These are phyloP conservation scores for Podaxis mareebaensis DNA, from an alignment of 768 basidiomycete genomes.

Conservation along the genomic window DNA sequence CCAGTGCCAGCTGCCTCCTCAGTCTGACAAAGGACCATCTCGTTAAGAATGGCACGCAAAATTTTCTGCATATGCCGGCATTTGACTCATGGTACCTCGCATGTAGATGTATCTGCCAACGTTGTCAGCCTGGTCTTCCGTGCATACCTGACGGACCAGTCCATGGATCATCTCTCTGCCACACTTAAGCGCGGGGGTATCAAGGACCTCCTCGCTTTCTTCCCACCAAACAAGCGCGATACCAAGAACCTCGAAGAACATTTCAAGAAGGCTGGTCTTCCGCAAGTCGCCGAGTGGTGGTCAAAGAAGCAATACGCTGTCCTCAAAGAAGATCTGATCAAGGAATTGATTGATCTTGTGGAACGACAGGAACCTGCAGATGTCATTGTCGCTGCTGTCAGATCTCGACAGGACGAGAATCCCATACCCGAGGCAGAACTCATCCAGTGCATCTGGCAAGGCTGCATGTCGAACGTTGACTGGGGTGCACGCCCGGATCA, in stretches of 20 bases:
- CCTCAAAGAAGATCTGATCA: slow-evolving; percentile 75
- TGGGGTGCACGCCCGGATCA: slow-evolving; percentile 91
- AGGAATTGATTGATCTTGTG: slow-evolving; percentile 67
- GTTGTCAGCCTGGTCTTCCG: slow-evolving; percentile 81
- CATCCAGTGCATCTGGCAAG: slow-evolving; percentile 89
- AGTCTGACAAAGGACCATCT: slow-evolving; percentile 92
- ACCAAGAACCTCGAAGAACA: slow-evolving; percentile 77
- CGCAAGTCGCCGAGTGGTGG: slow-evolving; percentile 91
- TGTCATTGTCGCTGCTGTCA: slow-evolving; percentile 74
- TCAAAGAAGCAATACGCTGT: slow-evolving; percentile 84
- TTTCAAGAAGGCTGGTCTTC: slow-evolving; percentile 78
- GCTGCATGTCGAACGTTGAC: slow-evolving; percentile 84
- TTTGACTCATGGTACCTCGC: slow-evolving; percentile 7
- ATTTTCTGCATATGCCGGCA: background rate
- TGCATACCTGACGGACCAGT: slow-evolving; percentile 76
- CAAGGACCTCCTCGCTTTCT: slow-evolving; percentile 84
- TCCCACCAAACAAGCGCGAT: slow-evolving; percentile 82
- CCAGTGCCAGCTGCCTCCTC: slow-evolving; percentile 73
- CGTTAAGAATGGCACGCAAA: slow-evolving; percentile 80
- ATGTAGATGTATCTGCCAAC: slow-evolving; percentile 70
- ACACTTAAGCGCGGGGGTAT: slow-evolving; percentile 84
- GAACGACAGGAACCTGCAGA: slow-evolving; percentile 69
- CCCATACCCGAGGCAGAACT: slow-evolving; percentile 87
- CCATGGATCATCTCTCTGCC: slow-evolving; percentile 86
- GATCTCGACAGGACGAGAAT: slow-evolving; percentile 68